Conservation (phyloP, 768 basidiomycete genomes). For the Boletus rubropictus region DNA sequence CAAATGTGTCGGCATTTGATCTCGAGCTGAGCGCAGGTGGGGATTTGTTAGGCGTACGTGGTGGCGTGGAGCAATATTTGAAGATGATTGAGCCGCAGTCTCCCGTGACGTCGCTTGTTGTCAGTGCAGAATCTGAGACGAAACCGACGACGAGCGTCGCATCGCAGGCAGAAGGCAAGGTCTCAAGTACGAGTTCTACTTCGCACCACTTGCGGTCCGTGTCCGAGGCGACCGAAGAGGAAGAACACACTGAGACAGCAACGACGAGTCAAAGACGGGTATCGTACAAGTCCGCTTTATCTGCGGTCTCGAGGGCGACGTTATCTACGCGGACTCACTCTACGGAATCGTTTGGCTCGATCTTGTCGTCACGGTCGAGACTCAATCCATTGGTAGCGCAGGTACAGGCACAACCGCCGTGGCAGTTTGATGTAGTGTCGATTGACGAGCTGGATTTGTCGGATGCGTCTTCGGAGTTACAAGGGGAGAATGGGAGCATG, state of each 20-base stretch:
- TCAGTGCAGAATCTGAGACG: slow-evolving; percentile 2
- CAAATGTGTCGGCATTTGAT: slow-evolving; percentile 67
- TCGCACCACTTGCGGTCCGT: slow-evolving; percentile 26
- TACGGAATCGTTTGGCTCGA: slow-evolving; percentile 31
- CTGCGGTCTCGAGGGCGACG: slow-evolving; percentile 15
- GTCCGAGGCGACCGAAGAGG: slow-evolving; percentile 30
- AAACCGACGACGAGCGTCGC: neutral
- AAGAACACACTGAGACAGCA: slow-evolving; percentile 20
- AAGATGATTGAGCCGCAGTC: slow-evolving; percentile 45
- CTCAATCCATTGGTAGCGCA: slow-evolving; percentile 31
- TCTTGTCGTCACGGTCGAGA: slow-evolving; percentile 27
- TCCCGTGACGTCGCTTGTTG: slow-evolving; percentile 13
- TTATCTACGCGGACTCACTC: slow-evolving; percentile 29
- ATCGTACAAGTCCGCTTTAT: slow-evolving; percentile 23
- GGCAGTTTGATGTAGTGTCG: slow-evolving; percentile 67
- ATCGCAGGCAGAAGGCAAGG: slow-evolving; percentile 6
- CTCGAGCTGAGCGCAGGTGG: slow-evolving; percentile 55
- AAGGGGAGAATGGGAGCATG: slow-evolving; percentile 29
- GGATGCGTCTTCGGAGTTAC: slow-evolving; percentile 60
- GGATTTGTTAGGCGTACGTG: slow-evolving; percentile 55
- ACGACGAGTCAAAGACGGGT: slow-evolving; percentile 10
- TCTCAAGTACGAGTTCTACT: neutral
- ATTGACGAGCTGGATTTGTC: slow-evolving; percentile 80
- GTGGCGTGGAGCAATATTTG: slow-evolving; percentile 63
- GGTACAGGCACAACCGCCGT: slow-evolving; percentile 40